Evolutionary conservation across 768 basidiomycete species (phyloP).

Genomic region (Xanthoconium stramineum): DNA sequence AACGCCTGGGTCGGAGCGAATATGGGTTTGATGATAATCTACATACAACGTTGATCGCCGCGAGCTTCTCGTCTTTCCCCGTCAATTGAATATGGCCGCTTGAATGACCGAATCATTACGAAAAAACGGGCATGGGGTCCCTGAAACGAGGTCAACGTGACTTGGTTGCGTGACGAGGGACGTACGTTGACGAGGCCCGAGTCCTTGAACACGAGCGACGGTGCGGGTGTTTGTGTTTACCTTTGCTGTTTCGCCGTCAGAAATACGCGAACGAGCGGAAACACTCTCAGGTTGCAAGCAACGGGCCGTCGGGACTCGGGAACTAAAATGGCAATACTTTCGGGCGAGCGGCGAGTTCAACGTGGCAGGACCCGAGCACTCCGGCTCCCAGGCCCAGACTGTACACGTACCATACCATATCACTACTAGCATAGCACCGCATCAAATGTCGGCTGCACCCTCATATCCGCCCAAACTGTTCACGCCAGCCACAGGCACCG

Average conservation of each 20-base stretch:
- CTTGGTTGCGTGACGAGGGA: slow-evolving; percentile 9
- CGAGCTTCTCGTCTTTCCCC: slow-evolving; percentile 30
- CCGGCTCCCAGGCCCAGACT: too few species aligned
- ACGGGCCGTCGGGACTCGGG: background rate
- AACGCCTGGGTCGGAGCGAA: slow-evolving; percentile 28
- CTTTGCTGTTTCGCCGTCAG: slow-evolving; percentile 7
- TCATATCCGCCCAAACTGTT: slow-evolving; percentile 35
- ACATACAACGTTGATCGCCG: slow-evolving; percentile 36
- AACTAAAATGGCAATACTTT: slow-evolving; percentile 4
- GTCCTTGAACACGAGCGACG: background rate
- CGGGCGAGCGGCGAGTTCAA: background rate
- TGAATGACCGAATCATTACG: slow-evolving; percentile 35
- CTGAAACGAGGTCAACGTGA: slow-evolving; percentile 27
- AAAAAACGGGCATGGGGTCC: slow-evolving; percentile 27
- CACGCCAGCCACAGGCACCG: slow-evolving; percentile 29
- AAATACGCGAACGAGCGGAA: background rate
- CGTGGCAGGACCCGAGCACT: too few species aligned
- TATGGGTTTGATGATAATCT: slow-evolving; percentile 36
- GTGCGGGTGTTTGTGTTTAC: too few species aligned
- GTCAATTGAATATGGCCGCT: slow-evolving; percentile 28
- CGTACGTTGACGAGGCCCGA: slow-evolving; percentile 7
- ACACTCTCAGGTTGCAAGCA: background rate
- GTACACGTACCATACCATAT: too few species aligned
- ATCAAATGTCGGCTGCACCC: slow-evolving; percentile 8
- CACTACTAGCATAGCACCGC: too few species aligned